Base-by-base conservation (phyloP, 768 basidiomycete genomes). In the Xerocomellus chrysenteron region DNA sequence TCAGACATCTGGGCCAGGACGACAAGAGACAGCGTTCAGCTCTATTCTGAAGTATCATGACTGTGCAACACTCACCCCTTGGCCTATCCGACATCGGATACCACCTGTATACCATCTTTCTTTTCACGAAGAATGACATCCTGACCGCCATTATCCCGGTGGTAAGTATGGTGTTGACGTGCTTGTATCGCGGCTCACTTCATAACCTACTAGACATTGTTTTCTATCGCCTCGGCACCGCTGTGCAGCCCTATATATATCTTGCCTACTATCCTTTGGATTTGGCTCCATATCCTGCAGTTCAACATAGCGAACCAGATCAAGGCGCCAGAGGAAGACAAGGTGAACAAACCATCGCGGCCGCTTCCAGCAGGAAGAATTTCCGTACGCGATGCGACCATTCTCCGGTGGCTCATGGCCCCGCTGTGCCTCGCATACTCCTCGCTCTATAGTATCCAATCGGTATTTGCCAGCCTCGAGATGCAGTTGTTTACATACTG, bases 61-160 rank as follows among this genome's bases (percentile, higher is more conserved):
- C 61, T 19, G 55, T 68, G 12, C 61, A 65, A 26, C 47, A 43
- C 45, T 49, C 53, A 4, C 6, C 11, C 3, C 24, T 55, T 9
- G 16, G 21, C n/a, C 35, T 62, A 16, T 54, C 57, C 28, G 55
- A 69, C 4, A 53, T 70, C 28, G 33, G 21, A 49, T 64, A 64
- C 41, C 56, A 69, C 43, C 54, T 71, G 30, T 66, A 70, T 45
- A 73, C 67, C 21, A 36, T 73, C 30, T 76, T 73, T 52, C 73
- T 78, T 33, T 80, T 81, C 67, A 76, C 73, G 24, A 74, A 75
- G 58, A 75, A 78, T 14, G 81, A 82, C 58, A 71, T 80, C 57
- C 70, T 76, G 52, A 80, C 80, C 0, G 78, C 74, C 4, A 52
- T 82, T 4, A 64, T 82, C 33, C 81, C 81, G 2, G 74, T 80